Evolutionary conservation across 1,139 yeast species (phyloP).

Genomic region (Yamadazyma sp.): DNA sequence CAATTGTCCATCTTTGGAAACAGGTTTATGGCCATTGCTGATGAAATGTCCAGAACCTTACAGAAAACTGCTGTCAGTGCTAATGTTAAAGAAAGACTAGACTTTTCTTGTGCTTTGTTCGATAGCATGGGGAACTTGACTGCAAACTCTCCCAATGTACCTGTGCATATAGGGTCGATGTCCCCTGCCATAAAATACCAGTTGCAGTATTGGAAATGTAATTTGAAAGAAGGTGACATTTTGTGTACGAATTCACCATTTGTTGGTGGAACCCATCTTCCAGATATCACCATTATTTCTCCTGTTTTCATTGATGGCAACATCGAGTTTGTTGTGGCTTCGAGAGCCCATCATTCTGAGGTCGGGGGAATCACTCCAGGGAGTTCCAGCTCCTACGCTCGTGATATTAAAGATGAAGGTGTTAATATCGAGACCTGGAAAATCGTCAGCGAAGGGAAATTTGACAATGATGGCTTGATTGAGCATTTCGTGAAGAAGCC

Average conservation of each 20-base stretch:
- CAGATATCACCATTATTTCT: conserved; percentile 21
- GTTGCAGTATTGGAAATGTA: conserved; percentile 17
- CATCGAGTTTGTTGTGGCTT: conserved; percentile 61
- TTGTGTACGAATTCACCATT: conserved; percentile 21
- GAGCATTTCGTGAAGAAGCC: conserved; percentile 53
- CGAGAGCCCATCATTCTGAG: conserved; percentile 69
- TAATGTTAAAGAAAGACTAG: conserved; percentile 24
- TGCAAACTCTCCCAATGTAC: conserved; percentile 24
- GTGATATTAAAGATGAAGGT: conserved; percentile 63
- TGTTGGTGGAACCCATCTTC: conserved; percentile 23
- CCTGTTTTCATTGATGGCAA: conserved; percentile 27
- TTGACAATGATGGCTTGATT: conserved; percentile 52
- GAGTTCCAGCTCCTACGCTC: conserved; percentile 64
- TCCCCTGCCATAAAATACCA: conserved; percentile 21
- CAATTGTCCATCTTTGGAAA: conserved; percentile 22
- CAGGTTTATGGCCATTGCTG: conserved; percentile 25
- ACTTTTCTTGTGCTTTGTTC: conserved; percentile 31
- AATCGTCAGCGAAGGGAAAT: conserved; percentile 53
- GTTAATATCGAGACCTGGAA: conserved; percentile 59
- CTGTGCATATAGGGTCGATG: conserved; percentile 24
- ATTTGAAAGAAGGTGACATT: conserved; percentile 20
- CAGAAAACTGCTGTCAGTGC: conserved; percentile 24
- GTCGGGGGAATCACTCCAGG: conserved; percentile 70
- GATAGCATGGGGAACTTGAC: conserved; percentile 20
- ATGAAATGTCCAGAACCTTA: conserved; percentile 23